Evolutionary conservation across 2,329 filamentous ascomycete genomes (phyloP).

Genomic region (Trichoderma sp.): DNA sequence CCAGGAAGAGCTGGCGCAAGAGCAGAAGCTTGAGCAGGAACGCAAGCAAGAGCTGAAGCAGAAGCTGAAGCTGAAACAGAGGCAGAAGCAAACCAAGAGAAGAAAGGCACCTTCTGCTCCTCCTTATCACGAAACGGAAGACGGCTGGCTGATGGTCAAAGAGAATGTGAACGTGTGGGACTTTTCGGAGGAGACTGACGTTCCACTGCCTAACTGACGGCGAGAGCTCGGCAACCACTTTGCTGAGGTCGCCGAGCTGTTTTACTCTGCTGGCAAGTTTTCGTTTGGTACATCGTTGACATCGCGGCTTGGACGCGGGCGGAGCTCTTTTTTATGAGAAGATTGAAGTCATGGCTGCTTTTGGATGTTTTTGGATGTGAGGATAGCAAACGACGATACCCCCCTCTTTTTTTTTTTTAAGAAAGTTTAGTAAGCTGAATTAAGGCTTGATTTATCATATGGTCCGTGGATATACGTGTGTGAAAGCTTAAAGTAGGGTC

Average conservation of each 20-base stretch:
- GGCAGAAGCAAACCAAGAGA: neutral
- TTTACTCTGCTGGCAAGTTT: neutral
- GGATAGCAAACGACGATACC: neutral
- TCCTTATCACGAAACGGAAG: neutral
- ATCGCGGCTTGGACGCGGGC: neutral
- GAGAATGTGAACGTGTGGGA: constrained; percentile 1
- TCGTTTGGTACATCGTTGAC: neutral
- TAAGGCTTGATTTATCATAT: neutral
- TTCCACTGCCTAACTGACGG: neutral
- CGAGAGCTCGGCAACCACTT: neutral
- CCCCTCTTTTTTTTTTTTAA: neutral
- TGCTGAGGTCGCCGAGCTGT: neutral
- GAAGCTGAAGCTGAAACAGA: neutral
- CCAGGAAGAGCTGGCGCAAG: no score
- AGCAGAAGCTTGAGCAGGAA: no score
- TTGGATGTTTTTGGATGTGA: neutral
- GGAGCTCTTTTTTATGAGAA: neutral
- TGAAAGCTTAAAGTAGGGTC: neutral
- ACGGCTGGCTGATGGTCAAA: constrained; percentile 13
- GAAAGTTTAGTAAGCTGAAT: neutral
- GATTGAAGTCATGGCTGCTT: neutral
- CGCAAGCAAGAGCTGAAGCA: no score
- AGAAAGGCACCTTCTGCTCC: neutral
- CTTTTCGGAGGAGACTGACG: neutral
- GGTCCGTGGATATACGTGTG: neutral